Base-by-base conservation (phyloP, 2,329 filamentous ascomycete genomes). In the Didymella exigua region DNA sequence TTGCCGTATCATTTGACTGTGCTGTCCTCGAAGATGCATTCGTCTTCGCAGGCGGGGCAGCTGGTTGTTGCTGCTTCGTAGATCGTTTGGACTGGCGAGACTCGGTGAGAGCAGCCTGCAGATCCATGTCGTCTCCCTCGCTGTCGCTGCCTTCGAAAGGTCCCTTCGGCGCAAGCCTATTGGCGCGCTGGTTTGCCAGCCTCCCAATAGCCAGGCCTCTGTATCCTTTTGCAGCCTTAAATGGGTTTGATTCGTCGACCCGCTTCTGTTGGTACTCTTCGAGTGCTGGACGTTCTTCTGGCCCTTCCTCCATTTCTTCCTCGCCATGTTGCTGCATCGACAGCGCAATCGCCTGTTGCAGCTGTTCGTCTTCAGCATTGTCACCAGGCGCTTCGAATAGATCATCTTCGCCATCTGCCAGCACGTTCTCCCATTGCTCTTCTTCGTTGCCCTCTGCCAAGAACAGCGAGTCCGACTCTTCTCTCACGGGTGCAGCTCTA, bases 311-410 rank as follows among this genome's bases (percentile, higher is more conserved):
- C 54, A 84, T 82, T 10, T 84, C 79, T n/a, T 80, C 87, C 4
- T 80, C 71, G 3, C 79, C 77, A 16, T 79, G 87, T 62, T 88
- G 66, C 47, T 79, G 84, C 31, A 98, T 77, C 5, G 93, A 98
- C 75, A 98, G 81, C 2, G 89, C 89, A 67, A 98, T 96, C 11
- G 93, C 93, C 58, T 82, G 84, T 55, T 86, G 86, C 5, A 98
- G 79, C 46, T 96, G 91, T 59, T 90, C 87, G 16, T 93, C 89
- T 33, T 90, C 86, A 14, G 83, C 80, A 13, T 79, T 80, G 43
- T 71, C 60, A 49, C 62, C 63, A 34, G 61, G 51, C 16, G 78
- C 77, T 51, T 82, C 84, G 56, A 89, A 89, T 1, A 91, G 74
- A 0, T 84, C 83, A 24, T 86, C 81, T 8, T 81, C 79, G 3